Evolutionary conservation across 2,329 filamentous ascomycete genomes (phyloP).

Genomic region (Neophaeococcomyces mojaviensis): DNA sequence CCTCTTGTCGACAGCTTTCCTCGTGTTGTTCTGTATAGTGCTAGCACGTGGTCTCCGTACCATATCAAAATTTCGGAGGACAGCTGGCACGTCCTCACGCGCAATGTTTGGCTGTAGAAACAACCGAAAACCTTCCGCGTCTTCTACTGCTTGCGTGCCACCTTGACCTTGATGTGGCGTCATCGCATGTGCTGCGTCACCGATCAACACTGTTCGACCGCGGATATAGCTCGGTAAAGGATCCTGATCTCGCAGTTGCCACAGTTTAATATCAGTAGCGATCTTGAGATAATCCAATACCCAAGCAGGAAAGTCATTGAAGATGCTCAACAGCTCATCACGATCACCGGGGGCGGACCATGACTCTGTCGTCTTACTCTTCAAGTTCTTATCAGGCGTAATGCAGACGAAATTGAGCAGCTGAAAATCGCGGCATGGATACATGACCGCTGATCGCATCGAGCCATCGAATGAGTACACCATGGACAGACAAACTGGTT

Average conservation of each 20-base stretch:
- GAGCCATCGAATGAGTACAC: too few relatives aligned
- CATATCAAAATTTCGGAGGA: constrained; percentile 11
- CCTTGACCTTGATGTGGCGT: constrained; percentile 25
- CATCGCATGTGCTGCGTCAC: constrained; percentile 30
- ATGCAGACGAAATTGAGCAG: constrained; percentile 11
- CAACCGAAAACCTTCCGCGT: constrained; percentile 12
- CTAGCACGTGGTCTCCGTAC: constrained; percentile 8
- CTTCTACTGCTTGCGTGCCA: constrained; percentile 13
- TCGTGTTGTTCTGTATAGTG: constrained; percentile 8
- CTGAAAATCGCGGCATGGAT: constrained; percentile 12
- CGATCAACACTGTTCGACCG: constrained; percentile 23
- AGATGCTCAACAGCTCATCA: neutral
- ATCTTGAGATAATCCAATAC: neutral
- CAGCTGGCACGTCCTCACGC: neutral
- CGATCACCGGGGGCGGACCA: constrained; percentile 5
- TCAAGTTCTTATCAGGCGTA: constrained; percentile 9
- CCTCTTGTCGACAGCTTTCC: neutral
- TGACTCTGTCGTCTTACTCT: neutral
- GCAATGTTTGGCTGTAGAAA: constrained; percentile 1
- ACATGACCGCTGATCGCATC: constrained; percentile 7
- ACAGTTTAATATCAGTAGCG: constrained; percentile 11
- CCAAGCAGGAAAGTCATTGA: neutral
- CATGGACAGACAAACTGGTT: too few relatives aligned
- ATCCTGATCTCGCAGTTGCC: constrained; percentile 11
- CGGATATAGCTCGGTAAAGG: constrained; percentile 15